Evolutionary conservation across 208 protist species (phyloP), one percentile per base, ranked within the genome.

Genomic region (Crithidia sp.): DNA sequence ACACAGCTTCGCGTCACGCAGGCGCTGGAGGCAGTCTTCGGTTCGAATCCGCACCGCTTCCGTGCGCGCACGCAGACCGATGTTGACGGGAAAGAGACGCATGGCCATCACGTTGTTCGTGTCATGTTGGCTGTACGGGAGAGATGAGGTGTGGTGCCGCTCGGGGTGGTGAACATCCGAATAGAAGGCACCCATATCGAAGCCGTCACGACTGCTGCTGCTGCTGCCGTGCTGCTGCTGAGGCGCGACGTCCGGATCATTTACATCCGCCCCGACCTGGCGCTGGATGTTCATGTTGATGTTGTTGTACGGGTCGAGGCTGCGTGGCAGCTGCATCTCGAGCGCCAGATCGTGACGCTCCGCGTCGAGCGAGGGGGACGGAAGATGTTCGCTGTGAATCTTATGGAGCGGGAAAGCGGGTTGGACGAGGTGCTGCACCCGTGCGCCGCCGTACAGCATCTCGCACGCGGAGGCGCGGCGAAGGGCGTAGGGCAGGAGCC

Each of bases 371-470:
- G 83, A 89, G 0, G 88, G 85, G 8, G 78, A 68, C 0, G 88
- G 86, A 41, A 96, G 82, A n/a, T 84, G 52, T 68, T 96, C 91
- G 67, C 84, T 90, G 6, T 43, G 53, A 16, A 84, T 86, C 39
- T 60, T 69, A 47, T 87, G 76, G 4, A 96, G 73, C 8, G 74
- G 58, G 58, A 91, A 90, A 7, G 89, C 79, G 10, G 39, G 56
- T 19, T 79, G 77, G 4, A 84, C 80, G 9, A 96, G 83, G 72
- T 89, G 70, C 39, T 80, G 76, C 12, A 93, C 69, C n/a, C 91
- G 84, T 8, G 87, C 81, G 14, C 91, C 91, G 37, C 91, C 91
- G 79, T 94, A 93, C 2, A 96, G 71, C 86, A 96, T 88, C 53
- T 94, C 87, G 43, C 60, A 81, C 10, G 87, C 87, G 0, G 91